Evolutionary conservation across 2,329 filamentous ascomycete species (phyloP), one percentile per base, ranked within the genome.

Genomic region (Elsinoe arachidis): DNA sequence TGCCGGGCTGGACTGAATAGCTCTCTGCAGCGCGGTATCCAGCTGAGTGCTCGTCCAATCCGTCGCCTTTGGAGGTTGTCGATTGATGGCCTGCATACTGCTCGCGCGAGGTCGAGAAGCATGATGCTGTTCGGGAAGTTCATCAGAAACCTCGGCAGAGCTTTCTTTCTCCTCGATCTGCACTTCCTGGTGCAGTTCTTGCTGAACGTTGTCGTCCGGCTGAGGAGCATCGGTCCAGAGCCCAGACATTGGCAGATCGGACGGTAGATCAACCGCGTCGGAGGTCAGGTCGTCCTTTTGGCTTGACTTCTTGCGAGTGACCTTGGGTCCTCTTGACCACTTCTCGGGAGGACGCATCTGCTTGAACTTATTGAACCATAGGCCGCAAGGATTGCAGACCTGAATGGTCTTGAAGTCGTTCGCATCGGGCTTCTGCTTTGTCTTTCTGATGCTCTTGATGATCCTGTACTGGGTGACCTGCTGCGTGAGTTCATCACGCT

Each of bases 331-430:
- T 57, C 65, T 68, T 43, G 61, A 62, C 92, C 92, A 99, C 62
- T 86, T 84, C 60, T 92, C 84, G 56, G 83, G 77, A 2, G 93
- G 93, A 7, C 93, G 85, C 76, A 95, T 93, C 21, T 76, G 80
- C 67, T 88, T 90, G 71, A 87, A 90, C 67, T 96, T 97, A 60
- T 85, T 84, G 64, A 99, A 85, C 90, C 90, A 99, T 41, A 99
- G 84, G 15, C 93, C 93, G 69, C 93, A 99, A 59, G 92, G 90
- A 69, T 99, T 99, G 77, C 93, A 99, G 37, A 97, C 80, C 26
- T 88, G 79, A 57, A 88, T 80, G 64, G 88, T 82, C 44, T 80
- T 80, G 78, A 87, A 96, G 39, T 69, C 67, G 11, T 68, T 63
- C 17, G 46, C 43, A 21, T 53, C 58, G 12, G 60, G 56, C n/a